phyloP scores from a whole-genome alignment of 1,139 yeast species.

The Hemisphaericaspora lyxosophila region DNA sequence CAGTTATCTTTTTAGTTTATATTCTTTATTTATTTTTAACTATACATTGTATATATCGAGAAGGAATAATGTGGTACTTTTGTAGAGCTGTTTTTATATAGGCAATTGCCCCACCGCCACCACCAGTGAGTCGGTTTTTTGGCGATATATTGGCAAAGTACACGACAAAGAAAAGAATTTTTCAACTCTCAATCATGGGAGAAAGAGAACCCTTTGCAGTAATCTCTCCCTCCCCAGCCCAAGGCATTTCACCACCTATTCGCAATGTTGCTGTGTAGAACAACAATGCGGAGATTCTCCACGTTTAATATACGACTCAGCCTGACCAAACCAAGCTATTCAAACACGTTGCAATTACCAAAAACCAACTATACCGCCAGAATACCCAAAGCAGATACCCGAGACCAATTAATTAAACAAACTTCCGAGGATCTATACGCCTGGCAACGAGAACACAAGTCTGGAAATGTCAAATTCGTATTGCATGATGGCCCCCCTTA shows the following conservation, averaged over 20 bases:
- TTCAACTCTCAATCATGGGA: no score
- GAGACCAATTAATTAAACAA: conserved; percentile 25
- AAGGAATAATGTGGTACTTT: background rate
- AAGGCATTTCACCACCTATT: no score
- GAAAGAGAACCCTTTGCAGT: no score
- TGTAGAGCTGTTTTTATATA: background rate
- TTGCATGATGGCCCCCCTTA: conserved; percentile 98
- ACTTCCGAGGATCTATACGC: conserved; percentile 32
- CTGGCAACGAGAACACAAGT: conserved; percentile 30
- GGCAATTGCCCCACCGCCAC: conserved; percentile 1
- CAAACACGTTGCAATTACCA: conserved; percentile 42
- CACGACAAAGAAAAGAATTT: no score
- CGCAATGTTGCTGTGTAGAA: conserved; percentile 9
- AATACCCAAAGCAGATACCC: conserved; percentile 32
- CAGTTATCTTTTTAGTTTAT: no score
- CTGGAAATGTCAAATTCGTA: conserved; percentile 39
- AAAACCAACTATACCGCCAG: conserved; percentile 43
- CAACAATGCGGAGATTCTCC: conserved; percentile 6
- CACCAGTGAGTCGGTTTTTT: no score
- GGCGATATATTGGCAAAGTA: no score
- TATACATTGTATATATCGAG: conserved; percentile 6
- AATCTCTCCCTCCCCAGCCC: background rate
- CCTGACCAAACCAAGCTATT: conserved; percentile 18
- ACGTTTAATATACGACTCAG: conserved; percentile 5
- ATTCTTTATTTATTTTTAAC: conserved; percentile 9